Conservation (phyloP, 2,329 filamentous ascomycete species). For the Diaporthe ilicicola region DNA sequence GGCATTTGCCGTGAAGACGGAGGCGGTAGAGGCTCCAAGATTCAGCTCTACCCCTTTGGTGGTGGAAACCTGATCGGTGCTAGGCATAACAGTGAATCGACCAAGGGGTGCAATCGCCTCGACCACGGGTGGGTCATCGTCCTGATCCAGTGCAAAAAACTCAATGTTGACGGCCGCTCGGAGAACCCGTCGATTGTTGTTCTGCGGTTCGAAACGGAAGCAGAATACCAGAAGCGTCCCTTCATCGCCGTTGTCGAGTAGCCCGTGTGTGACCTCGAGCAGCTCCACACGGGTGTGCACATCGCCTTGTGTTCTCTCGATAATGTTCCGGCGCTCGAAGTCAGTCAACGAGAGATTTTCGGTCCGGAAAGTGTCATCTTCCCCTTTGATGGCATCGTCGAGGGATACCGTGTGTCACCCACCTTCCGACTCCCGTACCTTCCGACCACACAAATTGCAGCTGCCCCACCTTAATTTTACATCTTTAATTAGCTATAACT, state of each 20-base stretch:
- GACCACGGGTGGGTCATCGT: no score
- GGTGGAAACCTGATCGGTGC: background rate
- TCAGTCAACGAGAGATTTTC: background rate
- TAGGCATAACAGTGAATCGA: background rate
- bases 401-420: no score
- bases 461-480: no score
- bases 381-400: no score
- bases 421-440: no score
- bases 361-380: background rate
- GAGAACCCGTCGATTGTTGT: background rate
- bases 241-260: background rate
- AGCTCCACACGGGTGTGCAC: no score
- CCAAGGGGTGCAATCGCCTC: background rate
- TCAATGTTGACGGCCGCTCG: background rate
- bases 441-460: no score
- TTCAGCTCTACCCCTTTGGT: background rate
- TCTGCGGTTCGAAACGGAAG: slow-evolving; percentile 1
- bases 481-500: no score
- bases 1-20: background rate
- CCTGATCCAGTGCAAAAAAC: no score
- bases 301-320: background rate
- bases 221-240: slow-evolving; percentile 4
- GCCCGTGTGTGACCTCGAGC: no score
- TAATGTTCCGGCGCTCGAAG: background rate
- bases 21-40: background rate